Base-by-base conservation (phyloP, 805 yeast genomes). In the Henningerozyma blattae region DNA sequence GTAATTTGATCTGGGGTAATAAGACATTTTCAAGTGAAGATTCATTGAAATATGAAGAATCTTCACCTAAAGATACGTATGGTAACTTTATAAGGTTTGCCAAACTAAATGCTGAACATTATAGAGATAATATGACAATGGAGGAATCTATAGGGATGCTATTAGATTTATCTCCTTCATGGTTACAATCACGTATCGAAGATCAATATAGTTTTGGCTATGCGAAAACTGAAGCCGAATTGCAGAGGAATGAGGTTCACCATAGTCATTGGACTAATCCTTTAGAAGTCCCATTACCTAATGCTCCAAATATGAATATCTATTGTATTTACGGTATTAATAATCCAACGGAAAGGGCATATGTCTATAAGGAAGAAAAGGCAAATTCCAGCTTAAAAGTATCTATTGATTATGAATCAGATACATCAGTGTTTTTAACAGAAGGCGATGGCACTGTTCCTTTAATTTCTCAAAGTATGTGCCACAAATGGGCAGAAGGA, bases 381-480 rank as follows among this genome's bases (percentile, higher is more conserved):
- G 58, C 63, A 0, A 37, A 59, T 1, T 50, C 71, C 4, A 68
- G 74, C 20, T 61, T 89, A 41, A 75, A 80, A 40, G 68, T 82
- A 36, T 70, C 89, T 0, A 83, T 91, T 33, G 85, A 81, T 44
- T 58, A 70, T 17, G 81, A 72, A 8, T 65, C 69, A 27, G 64
- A 59, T 4, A 64, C 69, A 25, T 77, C 94, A 0, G 95, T 91
- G 0, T 66, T 68, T 25, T 65, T 84, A 49, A 78, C 94, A 1
- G 94, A 91, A 51, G 98, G 98, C 18, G 98, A 91, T 56, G 98
- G 98, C 4, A 91, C 98, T 0, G 81, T 91, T 4, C 84, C 95
- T 3, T 48, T 91, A 15, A 58, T 86, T 42, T 77, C 96, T 1
- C 97, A 91, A 48, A 47, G 84, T 1, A 83, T 86, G 75, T 84